These are phyloP conservation scores for Alternaria sp. DNA, from an alignment of 2,329 filamentous ascomycete species.

Conservation along the genomic window DNA sequence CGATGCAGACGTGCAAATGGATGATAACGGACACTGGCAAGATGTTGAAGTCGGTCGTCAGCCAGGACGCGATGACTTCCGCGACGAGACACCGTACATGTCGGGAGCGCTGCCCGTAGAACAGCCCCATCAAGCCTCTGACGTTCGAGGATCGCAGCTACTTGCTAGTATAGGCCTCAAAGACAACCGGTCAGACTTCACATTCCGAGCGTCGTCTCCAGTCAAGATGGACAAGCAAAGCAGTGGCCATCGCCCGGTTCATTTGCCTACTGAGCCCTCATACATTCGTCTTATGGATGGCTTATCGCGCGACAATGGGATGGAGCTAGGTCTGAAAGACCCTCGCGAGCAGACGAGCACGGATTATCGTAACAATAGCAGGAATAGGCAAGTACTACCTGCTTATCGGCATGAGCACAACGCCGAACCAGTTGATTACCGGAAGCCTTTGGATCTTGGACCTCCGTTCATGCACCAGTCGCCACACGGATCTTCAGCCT, in stretches of 20 bases:
- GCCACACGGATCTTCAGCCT: conserved; percentile 8
- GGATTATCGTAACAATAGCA: not conserved
- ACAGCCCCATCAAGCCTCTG: not conserved
- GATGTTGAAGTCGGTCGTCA: not conserved
- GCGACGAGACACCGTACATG: conserved; percentile 26
- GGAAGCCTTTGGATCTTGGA: conserved; percentile 19
- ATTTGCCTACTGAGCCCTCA: conserved; percentile 31
- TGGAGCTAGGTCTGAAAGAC: conserved; percentile 37
- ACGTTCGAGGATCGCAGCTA: conserved; percentile 4
- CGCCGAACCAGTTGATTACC: not conserved
- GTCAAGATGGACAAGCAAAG: conserved; percentile 9
- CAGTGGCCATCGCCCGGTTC: conserved; percentile 1
- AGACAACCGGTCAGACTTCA: conserved; percentile 17
- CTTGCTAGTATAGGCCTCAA: conserved; percentile 8
- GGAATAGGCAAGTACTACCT: conserved; percentile 2
- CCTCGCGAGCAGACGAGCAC: conserved; percentile 22
- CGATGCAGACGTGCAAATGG: conserved; percentile 16
- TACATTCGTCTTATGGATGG: conserved; percentile 43
- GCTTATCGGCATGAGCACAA: not conserved
- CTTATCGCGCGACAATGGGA: conserved; percentile 24
- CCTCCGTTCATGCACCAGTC: conserved; percentile 28
- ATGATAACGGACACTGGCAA: conserved; percentile 19
- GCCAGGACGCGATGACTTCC: not conserved
- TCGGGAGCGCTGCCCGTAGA: conserved; percentile 32
- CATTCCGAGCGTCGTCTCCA: conserved; percentile 26